Conservation (phyloP, 352 stramenopile genomes). For the Globisporangium nodosum region DNA sequence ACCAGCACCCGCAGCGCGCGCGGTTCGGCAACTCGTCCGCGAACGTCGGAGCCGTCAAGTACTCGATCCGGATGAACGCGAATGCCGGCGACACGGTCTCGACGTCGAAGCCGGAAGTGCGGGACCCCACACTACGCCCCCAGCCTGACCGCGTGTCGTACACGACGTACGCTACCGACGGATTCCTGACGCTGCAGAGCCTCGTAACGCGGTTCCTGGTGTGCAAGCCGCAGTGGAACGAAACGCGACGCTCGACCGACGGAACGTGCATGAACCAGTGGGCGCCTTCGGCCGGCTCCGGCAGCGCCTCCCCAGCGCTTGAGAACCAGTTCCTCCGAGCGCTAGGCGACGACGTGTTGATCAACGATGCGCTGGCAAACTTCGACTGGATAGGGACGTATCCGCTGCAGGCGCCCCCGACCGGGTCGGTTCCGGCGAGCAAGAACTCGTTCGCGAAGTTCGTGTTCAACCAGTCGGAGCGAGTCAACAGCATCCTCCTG, state of each 20-base stretch:
- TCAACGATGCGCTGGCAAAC: slow-evolving; percentile 4
- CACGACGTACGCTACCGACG: slow-evolving; percentile 28
- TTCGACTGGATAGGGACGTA: neutral
- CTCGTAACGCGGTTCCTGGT: slow-evolving; percentile 34
- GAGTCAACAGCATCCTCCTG: slow-evolving; percentile 11
- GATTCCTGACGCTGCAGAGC: slow-evolving; percentile 45
- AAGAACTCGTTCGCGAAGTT: slow-evolving; percentile 2
- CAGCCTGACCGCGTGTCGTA: slow-evolving; percentile 15
- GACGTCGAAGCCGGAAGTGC: slow-evolving; percentile 13
- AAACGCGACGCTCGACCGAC: slow-evolving; percentile 10
- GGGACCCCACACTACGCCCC: slow-evolving; percentile 13
- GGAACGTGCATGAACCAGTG: slow-evolving; percentile 15
- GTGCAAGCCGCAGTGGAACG: slow-evolving; percentile 34
- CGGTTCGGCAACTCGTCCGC: slow-evolving; percentile 15
- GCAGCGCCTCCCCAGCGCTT: slow-evolving; percentile 5
- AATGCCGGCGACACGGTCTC: slow-evolving; percentile 13
- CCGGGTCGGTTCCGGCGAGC: neutral
- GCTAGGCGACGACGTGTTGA: slow-evolving; percentile 13
- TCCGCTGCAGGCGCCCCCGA: neutral
- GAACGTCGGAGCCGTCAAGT: slow-evolving; percentile 17
- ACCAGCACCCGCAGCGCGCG: slow-evolving; percentile 13
- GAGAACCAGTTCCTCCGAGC: slow-evolving; percentile 1
- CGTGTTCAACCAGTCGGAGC: slow-evolving; percentile 3
- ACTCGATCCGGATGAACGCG: slow-evolving; percentile 32
- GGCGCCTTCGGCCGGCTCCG: neutral